Base-by-base conservation (phyloP, 306 rosid species). In the Datisca glomerata region DNA sequence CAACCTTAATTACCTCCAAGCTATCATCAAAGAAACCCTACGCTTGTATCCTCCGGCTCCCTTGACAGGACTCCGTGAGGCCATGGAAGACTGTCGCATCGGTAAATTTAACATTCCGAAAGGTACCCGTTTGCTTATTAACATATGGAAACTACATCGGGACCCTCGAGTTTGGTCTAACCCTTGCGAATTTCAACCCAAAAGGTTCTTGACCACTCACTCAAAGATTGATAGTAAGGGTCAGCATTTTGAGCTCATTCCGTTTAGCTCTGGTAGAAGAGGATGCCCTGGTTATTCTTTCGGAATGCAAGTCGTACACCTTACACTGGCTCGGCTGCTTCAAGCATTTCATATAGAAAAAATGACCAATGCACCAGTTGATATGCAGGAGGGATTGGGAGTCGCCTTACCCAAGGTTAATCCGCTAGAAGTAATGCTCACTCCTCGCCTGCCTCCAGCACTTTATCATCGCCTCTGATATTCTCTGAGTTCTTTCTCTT, bases 401-500 rank as follows among this genome's bases (percentile, higher is more conserved):
- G 19, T 68, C 35, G 52, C 65, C 6, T 28, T 68, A 1, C 69
- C 69, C 1, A 68, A 61, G 40, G 47, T 31, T 0, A 28, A 12
- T 3, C 40, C 57, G 0, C 43, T 68, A 2, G 40, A 68, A 4
- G 27, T 31, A 24, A 10, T 61, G 0, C 65, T 68, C n/a, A 20
- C 34, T 21, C 69, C 74, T 20, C 69, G 69, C 21, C 74, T 67
- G n/a, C n/a, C n/a, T n/a, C n/a, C n/a, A n/a, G n/a, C n/a, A n/a
- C n/a, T n/a, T n/a, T n/a, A n/a, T n/a, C n/a, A n/a, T n/a, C n/a
- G n/a, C n/a, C n/a, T n/a, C n/a, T n/a, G n/a, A n/a, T n/a, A n/a
- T n/a, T n/a, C n/a, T n/a, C n/a, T n/a, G n/a, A n/a, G n/a, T n/a
- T n/a, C n/a, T n/a, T n/a, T n/a, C n/a, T n/a, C n/a, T n/a, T n/a